A percentile compares a stretch with the other conserved stretches of the same genome.
These are phyloP conservation scores for Aspergillus ellipticus DNA, from an alignment of 495 filamentous ascomycete species.

Conservation along the genomic window DNA sequence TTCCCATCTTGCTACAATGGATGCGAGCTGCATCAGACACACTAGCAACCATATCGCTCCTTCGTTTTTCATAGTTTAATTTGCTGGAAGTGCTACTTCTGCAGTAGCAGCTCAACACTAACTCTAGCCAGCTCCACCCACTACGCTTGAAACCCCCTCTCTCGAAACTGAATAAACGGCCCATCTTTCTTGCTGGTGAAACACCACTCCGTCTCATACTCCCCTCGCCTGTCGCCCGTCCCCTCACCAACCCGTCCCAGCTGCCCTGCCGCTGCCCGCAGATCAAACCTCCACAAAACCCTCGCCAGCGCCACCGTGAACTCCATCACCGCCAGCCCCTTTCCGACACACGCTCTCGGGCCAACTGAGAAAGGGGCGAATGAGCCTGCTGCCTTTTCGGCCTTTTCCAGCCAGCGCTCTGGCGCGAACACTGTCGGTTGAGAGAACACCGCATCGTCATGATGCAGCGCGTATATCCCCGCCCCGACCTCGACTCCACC, in stretches of 20 bases:
- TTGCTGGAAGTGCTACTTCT: no score
- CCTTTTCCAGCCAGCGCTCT: constrained; percentile 46
- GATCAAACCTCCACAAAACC: constrained; percentile 7
- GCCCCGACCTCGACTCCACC: constrained; percentile 50
- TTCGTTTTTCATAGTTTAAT: no score
- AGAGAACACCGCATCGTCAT: constrained; percentile 50
- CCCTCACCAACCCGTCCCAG: constrained; percentile 1
- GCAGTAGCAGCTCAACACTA: no score
- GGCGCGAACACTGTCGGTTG: constrained; percentile 49
- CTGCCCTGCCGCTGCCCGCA: constrained; percentile 3
- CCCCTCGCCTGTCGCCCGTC: not conserved
- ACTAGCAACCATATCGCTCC: no score
- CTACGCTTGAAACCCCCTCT: not conserved
- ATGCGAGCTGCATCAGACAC: no score
- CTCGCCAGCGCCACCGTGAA: constrained; percentile 9
- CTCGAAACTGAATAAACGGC: not conserved
- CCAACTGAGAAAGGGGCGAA: constrained; percentile 59
- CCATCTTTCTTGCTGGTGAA: not conserved
- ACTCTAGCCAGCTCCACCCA: no score
- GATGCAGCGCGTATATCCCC: constrained; percentile 54
- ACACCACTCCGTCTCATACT: not conserved
- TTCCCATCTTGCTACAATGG: no score
- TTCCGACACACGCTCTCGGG: constrained; percentile 55
- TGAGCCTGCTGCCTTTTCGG: constrained; percentile 31
- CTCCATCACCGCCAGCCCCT: constrained; percentile 48